Evolutionary conservation across 2,329 filamentous ascomycete genomes (phyloP).

Genomic region (Aureobasidium vineae): DNA sequence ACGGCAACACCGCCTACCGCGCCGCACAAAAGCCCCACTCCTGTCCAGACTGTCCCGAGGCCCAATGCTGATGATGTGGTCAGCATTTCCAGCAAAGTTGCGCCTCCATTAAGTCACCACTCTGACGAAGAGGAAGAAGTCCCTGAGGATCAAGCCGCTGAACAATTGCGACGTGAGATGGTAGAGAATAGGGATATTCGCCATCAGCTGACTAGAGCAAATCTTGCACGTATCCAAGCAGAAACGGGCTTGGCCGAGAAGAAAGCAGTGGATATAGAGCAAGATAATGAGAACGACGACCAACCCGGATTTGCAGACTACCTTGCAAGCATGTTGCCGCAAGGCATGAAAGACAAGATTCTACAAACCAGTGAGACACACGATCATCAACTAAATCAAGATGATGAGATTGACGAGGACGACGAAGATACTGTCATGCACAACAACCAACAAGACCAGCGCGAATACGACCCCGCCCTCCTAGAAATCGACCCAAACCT

Average conservation of each 20-base stretch:
- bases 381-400: not conserved
- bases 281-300: slow-evolving; percentile 36
- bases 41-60: not conserved
- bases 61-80: not conserved
- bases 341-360: slow-evolving; percentile 6
- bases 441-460: not conserved
- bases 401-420: slow-evolving; percentile 13
- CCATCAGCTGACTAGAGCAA: slow-evolving; percentile 36
- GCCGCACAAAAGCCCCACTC: not conserved
- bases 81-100: not conserved
- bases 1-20: not conserved
- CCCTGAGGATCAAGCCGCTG: slow-evolving; percentile 17
- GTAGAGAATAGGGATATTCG: not conserved
- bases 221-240: slow-evolving; percentile 38
- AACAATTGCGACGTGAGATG: slow-evolving; percentile 25
- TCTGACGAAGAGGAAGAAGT: slow-evolving; percentile 2
- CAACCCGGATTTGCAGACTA: slow-evolving; percentile 33
- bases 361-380: not conserved
- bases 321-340: slow-evolving; percentile 30
- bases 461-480: not conserved
- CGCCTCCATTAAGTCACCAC: slow-evolving; percentile 15
- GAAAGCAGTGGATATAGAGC: slow-evolving; percentile 35
- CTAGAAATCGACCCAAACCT: not conserved
- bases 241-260: slow-evolving; percentile 28
- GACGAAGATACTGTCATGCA: not conserved